Evolutionary conservation across 169 alveolate genomes (phyloP), one percentile per base, ranked within the genome.

Genomic region (Neospora caninum): DNA sequence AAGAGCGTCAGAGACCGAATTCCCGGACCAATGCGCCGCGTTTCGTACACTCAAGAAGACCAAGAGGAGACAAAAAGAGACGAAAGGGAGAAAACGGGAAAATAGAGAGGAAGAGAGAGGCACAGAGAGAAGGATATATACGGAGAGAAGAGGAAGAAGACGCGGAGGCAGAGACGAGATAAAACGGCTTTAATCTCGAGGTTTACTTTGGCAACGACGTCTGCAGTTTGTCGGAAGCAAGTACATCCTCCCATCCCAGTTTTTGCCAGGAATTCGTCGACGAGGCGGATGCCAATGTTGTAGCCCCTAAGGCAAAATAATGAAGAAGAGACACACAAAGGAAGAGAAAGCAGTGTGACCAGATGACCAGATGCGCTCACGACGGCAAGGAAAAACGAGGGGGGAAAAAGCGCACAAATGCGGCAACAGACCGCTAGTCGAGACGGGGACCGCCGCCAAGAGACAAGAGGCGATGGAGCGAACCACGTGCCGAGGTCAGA

Each of bases 251-350:
- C 97, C 49, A 95, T 93, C 31, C 97, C 97, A 41, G 98, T 92
- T 97, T 98, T 98, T 38, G 99, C 98, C 64, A 98, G 97, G 96
- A 98, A 98, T 95, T 98, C 99, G 89, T 98, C 99, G 16, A 98
- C 96, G 70, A 98, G 94, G 43, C 99, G 97, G 43, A 97, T 94
- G 39, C 99, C 99, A 39, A 98, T 98, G 95, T 98, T 98, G 92
- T 96, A 97, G 39, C 99, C 99, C 97, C 98, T 98, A 10, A 49
- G 38, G 80, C 10, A 58, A 36, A 78, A 73, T 1, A 31, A 31
- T 7, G 1, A 34, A 36, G 58, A 20, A 80, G n/a, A 38, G 31
- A 38, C 49, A 34, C 41, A 80, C 49, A 20, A 7, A 6, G 67
- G 38, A 34, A 38, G 38, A 69, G 22, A 49, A 49, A 49, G 58